Evolutionary conservation across 352 stramenopile genomes (phyloP).

Genomic region (Pythium grandisporangium): DNA sequence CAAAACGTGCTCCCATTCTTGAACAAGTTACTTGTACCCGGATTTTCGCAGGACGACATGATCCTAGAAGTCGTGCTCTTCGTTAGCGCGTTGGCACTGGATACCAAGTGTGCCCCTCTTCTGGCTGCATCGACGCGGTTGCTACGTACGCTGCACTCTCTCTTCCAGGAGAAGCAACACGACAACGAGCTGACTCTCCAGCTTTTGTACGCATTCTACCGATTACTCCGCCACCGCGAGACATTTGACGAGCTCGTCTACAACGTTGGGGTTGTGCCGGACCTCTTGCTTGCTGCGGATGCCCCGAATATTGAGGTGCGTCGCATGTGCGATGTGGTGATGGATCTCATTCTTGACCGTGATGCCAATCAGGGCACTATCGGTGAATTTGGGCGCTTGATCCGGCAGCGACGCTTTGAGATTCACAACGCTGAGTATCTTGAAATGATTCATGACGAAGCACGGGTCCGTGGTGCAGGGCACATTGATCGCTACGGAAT

Average conservation of each 20-base stretch:
- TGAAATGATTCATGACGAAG: slow-evolving; percentile 68
- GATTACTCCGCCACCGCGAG: slow-evolving; percentile 57
- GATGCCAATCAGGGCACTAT: slow-evolving; percentile 54
- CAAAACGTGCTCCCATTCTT: slow-evolving; percentile 84
- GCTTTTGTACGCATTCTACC: slow-evolving; percentile 73
- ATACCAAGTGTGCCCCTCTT: slow-evolving; percentile 76
- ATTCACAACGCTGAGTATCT: slow-evolving; percentile 86
- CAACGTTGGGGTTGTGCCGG: slow-evolving; percentile 58
- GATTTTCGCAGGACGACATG: slow-evolving; percentile 90
- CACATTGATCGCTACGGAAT: slow-evolving; percentile 14
- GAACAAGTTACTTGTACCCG: slow-evolving; percentile 87
- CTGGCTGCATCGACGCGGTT: slow-evolving; percentile 65
- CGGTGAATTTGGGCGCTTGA: slow-evolving; percentile 67
- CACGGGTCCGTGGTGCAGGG: background rate
- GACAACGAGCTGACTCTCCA: slow-evolving; percentile 82
- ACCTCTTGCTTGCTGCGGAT: slow-evolving; percentile 69
- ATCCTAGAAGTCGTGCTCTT: slow-evolving; percentile 88
- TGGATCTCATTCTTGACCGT: slow-evolving; percentile 79
- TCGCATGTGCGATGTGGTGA: slow-evolving; percentile 80
- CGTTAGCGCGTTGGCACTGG: slow-evolving; percentile 63
- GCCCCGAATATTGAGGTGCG: slow-evolving; percentile 75
- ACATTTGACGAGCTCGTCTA: slow-evolving; percentile 80
- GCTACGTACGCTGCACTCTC: slow-evolving; percentile 60
- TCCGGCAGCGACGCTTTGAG: slow-evolving; percentile 75
- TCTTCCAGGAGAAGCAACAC: slow-evolving; percentile 85